Evolutionary conservation across 495 filamentous ascomycete species (phyloP).

Genomic region (Xylaria scruposa): DNA sequence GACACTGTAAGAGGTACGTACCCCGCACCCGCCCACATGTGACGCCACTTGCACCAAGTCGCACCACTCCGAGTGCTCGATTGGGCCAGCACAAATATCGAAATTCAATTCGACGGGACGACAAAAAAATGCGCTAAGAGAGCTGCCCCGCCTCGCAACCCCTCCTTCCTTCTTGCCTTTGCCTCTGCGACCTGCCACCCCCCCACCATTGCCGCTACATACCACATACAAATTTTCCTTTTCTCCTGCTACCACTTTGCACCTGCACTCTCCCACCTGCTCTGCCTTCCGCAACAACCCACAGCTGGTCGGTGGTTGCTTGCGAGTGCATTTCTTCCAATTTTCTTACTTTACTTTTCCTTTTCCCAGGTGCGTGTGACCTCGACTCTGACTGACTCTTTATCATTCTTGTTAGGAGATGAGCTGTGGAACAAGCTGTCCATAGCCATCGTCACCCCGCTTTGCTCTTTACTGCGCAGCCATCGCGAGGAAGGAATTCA

Average conservation of each 20-base stretch:
- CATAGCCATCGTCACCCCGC: constrained; percentile 28
- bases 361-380: constrained; percentile 26
- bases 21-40: constrained; percentile 20
- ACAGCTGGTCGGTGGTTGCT: constrained; percentile 42
- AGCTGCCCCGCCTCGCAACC: constrained; percentile 27
- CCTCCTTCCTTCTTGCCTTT: constrained; percentile 19
- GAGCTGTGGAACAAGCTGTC: neutral
- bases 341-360: constrained; percentile 21
- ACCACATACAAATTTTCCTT: constrained; percentile 30
- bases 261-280: constrained; percentile 21
- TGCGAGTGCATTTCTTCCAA: constrained; percentile 36
- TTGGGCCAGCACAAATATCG: constrained; percentile 24
- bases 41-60: constrained; percentile 13
- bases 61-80: constrained; percentile 14
- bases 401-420: neutral
- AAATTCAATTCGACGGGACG: constrained; percentile 23
- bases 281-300: constrained; percentile 35
- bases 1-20: constrained; percentile 14
- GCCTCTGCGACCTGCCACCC: neutral
- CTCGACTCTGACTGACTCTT: constrained; percentile 29
- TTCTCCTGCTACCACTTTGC: constrained; percentile 16
- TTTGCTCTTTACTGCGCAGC: neutral
- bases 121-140: constrained; percentile 20
- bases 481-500: constrained; percentile 24
- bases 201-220: constrained; percentile 5